These are phyloP conservation scores for Phycomyces blakesleeanus DNA, from an alignment of 192 early-diverging fungal genomes.

Conservation along the genomic window DNA sequence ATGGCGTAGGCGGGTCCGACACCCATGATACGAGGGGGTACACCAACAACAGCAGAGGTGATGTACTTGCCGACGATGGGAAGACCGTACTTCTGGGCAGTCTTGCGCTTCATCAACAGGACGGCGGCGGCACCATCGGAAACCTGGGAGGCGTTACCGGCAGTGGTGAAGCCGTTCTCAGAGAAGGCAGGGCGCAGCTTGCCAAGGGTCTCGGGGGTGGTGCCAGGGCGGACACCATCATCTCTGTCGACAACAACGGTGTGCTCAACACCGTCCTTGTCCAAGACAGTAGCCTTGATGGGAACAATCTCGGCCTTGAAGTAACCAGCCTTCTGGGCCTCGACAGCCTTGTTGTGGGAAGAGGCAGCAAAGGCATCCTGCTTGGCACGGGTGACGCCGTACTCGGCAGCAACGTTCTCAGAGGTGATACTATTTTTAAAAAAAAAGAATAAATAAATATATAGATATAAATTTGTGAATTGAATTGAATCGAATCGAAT, in stretches of 20 bases:
- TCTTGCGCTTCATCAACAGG: constrained; percentile 90
- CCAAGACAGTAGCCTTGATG: constrained; percentile 64
- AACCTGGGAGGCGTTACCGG: constrained; percentile 96
- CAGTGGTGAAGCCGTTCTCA: constrained; percentile 81
- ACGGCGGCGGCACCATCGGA: constrained; percentile 97
- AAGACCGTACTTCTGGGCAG: constrained; percentile 81
- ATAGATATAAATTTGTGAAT: background rate
- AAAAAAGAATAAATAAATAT: constrained; percentile 10
- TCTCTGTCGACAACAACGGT: constrained; percentile 75
- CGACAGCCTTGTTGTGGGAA: constrained; percentile 79
- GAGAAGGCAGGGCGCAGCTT: constrained; percentile 90
- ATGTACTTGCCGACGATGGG: constrained; percentile 85
- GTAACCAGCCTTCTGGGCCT: constrained; percentile 85
- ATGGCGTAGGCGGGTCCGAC: constrained; percentile 95
- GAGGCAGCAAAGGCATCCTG: constrained; percentile 89
- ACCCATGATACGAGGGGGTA: constrained; percentile 93
- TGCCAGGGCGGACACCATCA: constrained; percentile 86
- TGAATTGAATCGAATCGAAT: background rate
- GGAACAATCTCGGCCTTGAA: constrained; percentile 93
- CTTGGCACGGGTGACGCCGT: constrained; percentile 75
- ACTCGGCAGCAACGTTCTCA: constrained; percentile 93
- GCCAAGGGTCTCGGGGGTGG: constrained; percentile 74
- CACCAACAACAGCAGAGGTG: constrained; percentile 83
- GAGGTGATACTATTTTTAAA: constrained; percentile 83
- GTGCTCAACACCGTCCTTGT: constrained; percentile 77